Percentiles rank a stretch among this genome's conserved stretches.
phyloP scores from a whole-genome alignment of 345 rosid species.

The Arabidopsis arenosa region DNA sequence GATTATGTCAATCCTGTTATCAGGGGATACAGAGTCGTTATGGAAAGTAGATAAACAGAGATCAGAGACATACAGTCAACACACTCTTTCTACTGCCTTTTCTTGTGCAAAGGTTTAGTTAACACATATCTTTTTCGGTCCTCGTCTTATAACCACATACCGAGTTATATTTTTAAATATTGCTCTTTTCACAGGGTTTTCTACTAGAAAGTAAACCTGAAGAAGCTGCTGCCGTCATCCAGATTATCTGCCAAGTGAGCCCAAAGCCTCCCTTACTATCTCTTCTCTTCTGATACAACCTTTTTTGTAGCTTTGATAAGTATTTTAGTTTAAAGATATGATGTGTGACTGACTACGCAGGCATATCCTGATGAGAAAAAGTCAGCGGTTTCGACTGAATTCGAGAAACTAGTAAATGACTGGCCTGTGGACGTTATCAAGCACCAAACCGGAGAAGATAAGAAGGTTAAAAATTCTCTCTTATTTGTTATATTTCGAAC shows the following conservation, averaged over 20 bases:
- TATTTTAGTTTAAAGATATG: background rate
- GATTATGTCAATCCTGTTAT: constrained; percentile 10
- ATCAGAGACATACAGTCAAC: constrained; percentile 67
- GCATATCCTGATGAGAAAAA: constrained; percentile 60
- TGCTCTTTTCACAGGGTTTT: constrained; percentile 59
- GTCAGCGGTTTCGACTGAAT: constrained; percentile 50
- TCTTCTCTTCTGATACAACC: background rate
- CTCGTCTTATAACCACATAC: background rate
- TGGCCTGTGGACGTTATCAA: constrained; percentile 75
- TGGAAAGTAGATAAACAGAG: constrained; percentile 83
- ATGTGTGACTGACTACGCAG: constrained; percentile 45
- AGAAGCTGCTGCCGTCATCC: constrained; percentile 76
- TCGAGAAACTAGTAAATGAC: constrained; percentile 68
- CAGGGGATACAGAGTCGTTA: constrained; percentile 72
- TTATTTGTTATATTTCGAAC: constrained; percentile 1
- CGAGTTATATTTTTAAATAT: background rate
- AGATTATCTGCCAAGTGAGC: constrained; percentile 65
- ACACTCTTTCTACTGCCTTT: constrained; percentile 60
- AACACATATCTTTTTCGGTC: constrained; percentile 24
- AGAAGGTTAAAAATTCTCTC: constrained; percentile 51
- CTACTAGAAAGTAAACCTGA: constrained; percentile 70
- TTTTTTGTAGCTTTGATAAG: background rate
- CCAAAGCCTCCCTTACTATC: background rate
- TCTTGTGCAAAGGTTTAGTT: constrained; percentile 76
- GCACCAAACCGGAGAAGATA: constrained; percentile 57